Percentiles rank a stretch among this genome's conserved stretches.
Conservation (phyloP, 495 filamentous ascomycete genomes). For the Podospora tetraspora region DNA sequence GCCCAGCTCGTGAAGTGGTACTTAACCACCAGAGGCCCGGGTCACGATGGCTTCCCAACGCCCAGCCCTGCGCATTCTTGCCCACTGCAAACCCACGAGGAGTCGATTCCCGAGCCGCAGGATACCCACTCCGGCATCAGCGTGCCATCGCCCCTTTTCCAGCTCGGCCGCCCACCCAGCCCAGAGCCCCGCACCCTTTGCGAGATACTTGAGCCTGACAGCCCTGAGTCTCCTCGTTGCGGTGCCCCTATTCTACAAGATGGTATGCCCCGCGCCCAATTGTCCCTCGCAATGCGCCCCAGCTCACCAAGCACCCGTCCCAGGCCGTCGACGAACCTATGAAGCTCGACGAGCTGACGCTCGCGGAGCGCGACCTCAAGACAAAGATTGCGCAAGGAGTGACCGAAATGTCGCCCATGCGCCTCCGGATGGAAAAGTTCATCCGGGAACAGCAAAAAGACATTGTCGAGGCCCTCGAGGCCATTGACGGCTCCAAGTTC, state of each 20-base stretch:
- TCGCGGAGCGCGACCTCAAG: slow-evolving; percentile 65
- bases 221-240: slow-evolving; percentile 25
- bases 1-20: not conserved
- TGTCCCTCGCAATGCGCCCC: not conserved
- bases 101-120: not conserved
- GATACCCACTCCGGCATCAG: not conserved
- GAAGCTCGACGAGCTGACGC: slow-evolving; percentile 45
- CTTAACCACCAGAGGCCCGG: not conserved
- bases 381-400: slow-evolving; percentile 62
- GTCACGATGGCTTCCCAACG: slow-evolving; percentile 1
- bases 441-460: slow-evolving; percentile 86
- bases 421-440: slow-evolving; percentile 91
- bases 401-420: slow-evolving; percentile 80
- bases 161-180: slow-evolving; percentile 16
- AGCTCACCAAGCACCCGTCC: not conserved
- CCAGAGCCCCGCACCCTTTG: slow-evolving; percentile 7
- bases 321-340: slow-evolving; percentile 38
- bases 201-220: slow-evolving; percentile 22
- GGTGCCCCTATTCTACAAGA: slow-evolving; percentile 27
- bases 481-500: slow-evolving; percentile 78
- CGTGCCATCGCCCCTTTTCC: slow-evolving; percentile 17
- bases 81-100: not conserved
- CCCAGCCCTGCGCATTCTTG: not conserved
- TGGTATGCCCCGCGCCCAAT: slow-evolving; percentile 20
- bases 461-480: slow-evolving; percentile 75